Base-by-base conservation (phyloP, 2,329 filamentous ascomycete genomes). In the Fusarium tjaetaba region DNA sequence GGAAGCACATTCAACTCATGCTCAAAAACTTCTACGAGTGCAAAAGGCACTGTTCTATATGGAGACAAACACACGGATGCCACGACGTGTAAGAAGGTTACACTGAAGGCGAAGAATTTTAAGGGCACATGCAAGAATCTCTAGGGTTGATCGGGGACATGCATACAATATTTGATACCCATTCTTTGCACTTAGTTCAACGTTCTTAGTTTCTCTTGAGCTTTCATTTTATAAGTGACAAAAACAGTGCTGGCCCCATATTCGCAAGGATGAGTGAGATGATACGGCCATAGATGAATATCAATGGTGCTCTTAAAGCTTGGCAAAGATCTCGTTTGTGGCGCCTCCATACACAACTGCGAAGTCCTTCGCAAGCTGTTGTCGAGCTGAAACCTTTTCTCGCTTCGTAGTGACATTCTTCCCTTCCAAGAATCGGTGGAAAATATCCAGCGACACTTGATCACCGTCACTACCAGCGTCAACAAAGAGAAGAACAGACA, bases 401-500 rank as follows among this genome's bases (percentile, higher is more conserved):
- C 70, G 72, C 26, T 68, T 76, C 36, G 66, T 62, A 22, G 69
- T 36, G 10, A 73, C 49, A 15, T 71, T 71, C 58, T 77, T 81
- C 30, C 68, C 68, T 56, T 80, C 76, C 32, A 86, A 62, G 61
- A 84, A 87, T 6, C 85, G 78, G 20, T 66, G 61, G 51, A 84
- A 81, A 61, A 88, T 83, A 24, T 85, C 84, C 22, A 76, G 75
- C 0, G 82, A 79, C 9, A 82, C 82, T 4, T 65, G 59, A 11
- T 84, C 81, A 6, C 80, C 80, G 55, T 85, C 81, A 41, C 77
- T 81, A 10, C 76, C 65, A 4, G 81, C 81, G 65, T 87, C 86
- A 3, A 84, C 80, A 45, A 82, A 75, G 42, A 87, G 79, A 52
- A 88, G 72, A n/a, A 83, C 76, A 14, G 81, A 82, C 26, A 86